Percentiles rank a stretch among this genome's conserved stretches.
phyloP scores from a whole-genome alignment of 495 filamentous ascomycete genomes.

The Aspergillus nanangensis region DNA sequence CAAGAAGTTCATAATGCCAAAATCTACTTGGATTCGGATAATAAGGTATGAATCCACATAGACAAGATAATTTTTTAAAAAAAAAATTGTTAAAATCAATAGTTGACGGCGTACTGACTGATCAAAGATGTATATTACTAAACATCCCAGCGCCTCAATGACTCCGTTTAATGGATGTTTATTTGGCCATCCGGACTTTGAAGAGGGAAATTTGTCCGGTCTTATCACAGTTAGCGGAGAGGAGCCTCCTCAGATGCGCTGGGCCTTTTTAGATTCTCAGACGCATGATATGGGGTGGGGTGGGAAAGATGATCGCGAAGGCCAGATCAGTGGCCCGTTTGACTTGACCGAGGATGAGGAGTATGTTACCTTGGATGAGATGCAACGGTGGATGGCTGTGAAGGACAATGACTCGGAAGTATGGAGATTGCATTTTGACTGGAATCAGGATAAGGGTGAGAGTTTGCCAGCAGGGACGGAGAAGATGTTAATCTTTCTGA shows the following conservation, averaged over 20 bases:
- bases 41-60: conserved; percentile 18
- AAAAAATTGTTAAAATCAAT: too few species aligned
- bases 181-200: conserved; percentile 21
- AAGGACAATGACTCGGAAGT: conserved; percentile 12
- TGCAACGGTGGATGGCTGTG: conserved; percentile 23
- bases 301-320: conserved; percentile 18
- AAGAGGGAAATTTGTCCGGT: conserved; percentile 17
- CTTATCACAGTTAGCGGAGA: conserved; percentile 23
- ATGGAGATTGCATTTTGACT: conserved; percentile 26
- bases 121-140: conserved; percentile 26
- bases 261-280: conserved; percentile 21
- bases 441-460: conserved; percentile 23
- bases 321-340: conserved; percentile 24
- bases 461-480: conserved; percentile 18
- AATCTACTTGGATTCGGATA: conserved; percentile 23
- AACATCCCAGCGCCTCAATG: conserved; percentile 16
- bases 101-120: background rate
- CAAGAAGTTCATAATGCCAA: conserved; percentile 23
- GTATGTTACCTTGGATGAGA: conserved; percentile 20
- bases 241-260: conserved; percentile 20
- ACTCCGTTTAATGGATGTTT: conserved; percentile 23
- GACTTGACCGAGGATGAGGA: conserved; percentile 24
- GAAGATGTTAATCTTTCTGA: conserved; percentile 20
- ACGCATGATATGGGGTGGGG: conserved; percentile 26
- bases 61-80: too few species aligned